Evolutionary conservation across 2,329 filamentous ascomycete genomes (phyloP), one percentile per base, ranked within the genome.

Genomic region (Ciborinia camelliae): DNA sequence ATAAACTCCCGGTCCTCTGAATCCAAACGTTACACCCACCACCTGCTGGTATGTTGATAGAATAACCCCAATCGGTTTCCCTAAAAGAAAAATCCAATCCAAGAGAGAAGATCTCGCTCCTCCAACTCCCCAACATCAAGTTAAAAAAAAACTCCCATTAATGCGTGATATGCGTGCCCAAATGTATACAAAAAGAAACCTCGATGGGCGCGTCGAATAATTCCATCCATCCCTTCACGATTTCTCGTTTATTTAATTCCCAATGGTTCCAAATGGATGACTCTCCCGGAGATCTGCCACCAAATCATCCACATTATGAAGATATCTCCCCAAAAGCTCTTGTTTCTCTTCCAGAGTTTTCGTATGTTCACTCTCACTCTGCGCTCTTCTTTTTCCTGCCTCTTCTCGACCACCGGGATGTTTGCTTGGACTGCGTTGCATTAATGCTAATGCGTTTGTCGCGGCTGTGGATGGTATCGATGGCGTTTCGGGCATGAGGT

Each of bases 401-500:
- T 77, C 76, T 51, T 74, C 75, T 39, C 62, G 37, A 60, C 76
- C 84, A 57, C 82, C 83, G 3, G 81, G 82, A 18, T 89, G 79
- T 77, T 90, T 91, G 76, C 85, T 90, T 0, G 88, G 87, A 73
- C 86, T 90, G 67, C 86, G 83, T 76, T 89, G 86, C 67, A 87
- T 77, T 73, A 87, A 81, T 30, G 77, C 79, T 9, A 82, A 73
- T 2, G 80, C 81, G 65, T 78, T 77, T 58, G 77, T 78, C 59
- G 76, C 75, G 26, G 77, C 79, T 67, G 82, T 80, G 67, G 78
- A 78, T 6, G 84, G 82, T 68, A 84, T 82, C 26, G 83, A 80
- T 52, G 83, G 87, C 0, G 85, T 86, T 79, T 99, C 95, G 59
- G 94, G 93, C 89, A 98, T 97, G 71, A 99, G 88, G 77, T 98